A percentile compares a stretch with the other conserved stretches of the same genome.
These are phyloP conservation scores for Penicillium salamii DNA, from an alignment of 495 filamentous ascomycete genomes.

Conservation along the genomic window DNA sequence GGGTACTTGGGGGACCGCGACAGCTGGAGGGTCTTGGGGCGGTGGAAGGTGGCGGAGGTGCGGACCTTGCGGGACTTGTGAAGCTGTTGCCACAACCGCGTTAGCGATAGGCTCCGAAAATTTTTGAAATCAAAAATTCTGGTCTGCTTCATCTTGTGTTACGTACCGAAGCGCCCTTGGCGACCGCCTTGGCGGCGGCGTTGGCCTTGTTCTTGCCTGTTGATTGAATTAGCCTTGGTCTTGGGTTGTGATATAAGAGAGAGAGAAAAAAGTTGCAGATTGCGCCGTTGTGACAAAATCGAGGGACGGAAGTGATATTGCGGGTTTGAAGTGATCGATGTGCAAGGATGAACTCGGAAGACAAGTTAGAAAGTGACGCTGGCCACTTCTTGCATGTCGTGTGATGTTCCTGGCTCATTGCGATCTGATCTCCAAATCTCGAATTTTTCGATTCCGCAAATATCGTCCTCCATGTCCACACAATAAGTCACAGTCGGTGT, in stretches of 20 bases:
- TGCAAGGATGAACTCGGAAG: background rate
- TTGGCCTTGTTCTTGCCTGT: slow-evolving; percentile 62
- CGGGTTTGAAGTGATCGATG: background rate
- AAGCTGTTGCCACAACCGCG: slow-evolving; percentile 18
- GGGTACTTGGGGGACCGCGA: slow-evolving; percentile 94
- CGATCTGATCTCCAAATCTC: slow-evolving; percentile 4
- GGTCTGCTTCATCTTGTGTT: slow-evolving; percentile 12
- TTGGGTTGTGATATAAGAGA: no score
- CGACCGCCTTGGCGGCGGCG: slow-evolving; percentile 88
- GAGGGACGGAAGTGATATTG: background rate
- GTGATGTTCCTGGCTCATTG: background rate
- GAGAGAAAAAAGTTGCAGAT: slow-evolving; percentile 17
- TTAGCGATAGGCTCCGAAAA: slow-evolving; percentile 12
- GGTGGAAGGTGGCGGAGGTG: slow-evolving; percentile 93
- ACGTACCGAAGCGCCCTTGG: slow-evolving; percentile 73
- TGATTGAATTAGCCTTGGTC: slow-evolving; percentile 3
- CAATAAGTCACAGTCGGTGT: slow-evolving; percentile 24
- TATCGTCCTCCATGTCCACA: slow-evolving; percentile 25
- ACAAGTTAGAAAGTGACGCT: background rate
- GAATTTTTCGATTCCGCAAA: slow-evolving; percentile 3
- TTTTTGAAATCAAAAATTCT: slow-evolving; percentile 4
- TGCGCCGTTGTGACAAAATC: slow-evolving; percentile 5
- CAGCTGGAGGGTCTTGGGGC: slow-evolving; percentile 88
- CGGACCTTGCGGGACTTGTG: slow-evolving; percentile 93
- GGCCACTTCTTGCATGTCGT: background rate